These are phyloP conservation scores for Uronychia binucleata DNA, from an alignment of 73 alveolate genomes.

Conservation along the genomic window DNA sequence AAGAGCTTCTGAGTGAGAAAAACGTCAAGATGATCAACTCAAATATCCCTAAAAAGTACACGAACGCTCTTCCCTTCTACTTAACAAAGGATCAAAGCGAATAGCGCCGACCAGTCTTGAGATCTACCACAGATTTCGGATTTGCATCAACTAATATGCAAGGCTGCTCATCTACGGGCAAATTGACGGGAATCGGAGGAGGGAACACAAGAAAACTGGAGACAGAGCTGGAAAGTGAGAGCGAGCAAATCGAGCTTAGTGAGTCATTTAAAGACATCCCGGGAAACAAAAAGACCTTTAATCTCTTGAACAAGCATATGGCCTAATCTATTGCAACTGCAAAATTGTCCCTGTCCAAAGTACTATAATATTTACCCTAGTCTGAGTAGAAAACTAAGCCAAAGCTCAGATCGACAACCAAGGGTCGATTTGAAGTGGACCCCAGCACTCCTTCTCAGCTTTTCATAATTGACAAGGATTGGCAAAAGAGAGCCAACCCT, in stretches of 20 bases:
- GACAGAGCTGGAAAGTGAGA: not conserved
- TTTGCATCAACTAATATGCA: too few species aligned
- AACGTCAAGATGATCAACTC: not conserved
- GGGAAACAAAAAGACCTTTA: not conserved
- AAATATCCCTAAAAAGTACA: not conserved
- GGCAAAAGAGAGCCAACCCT: constrained; percentile 38
- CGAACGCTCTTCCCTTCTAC: not conserved
- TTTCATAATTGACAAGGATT: constrained; percentile 25
- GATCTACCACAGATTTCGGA: not conserved
- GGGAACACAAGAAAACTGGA: not conserved
- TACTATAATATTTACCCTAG: not conserved
- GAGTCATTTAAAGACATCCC: not conserved
- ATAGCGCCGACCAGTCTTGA: not conserved
- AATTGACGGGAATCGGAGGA: not conserved
- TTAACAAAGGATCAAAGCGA: not conserved
- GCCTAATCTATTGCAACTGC: not conserved
- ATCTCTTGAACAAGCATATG: not conserved
- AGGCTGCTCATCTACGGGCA: not conserved
- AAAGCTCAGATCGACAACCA: constrained; percentile 13
- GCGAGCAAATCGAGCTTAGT: not conserved
- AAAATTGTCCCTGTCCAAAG: not conserved
- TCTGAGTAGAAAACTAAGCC: not conserved
- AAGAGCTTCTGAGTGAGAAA: not conserved
- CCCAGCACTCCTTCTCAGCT: constrained; percentile 18
- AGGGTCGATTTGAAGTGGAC: constrained; percentile 31